phyloP scores from a whole-genome alignment of 108 stramenopile genomes.

The Discostella pseudostelligera region DNA sequence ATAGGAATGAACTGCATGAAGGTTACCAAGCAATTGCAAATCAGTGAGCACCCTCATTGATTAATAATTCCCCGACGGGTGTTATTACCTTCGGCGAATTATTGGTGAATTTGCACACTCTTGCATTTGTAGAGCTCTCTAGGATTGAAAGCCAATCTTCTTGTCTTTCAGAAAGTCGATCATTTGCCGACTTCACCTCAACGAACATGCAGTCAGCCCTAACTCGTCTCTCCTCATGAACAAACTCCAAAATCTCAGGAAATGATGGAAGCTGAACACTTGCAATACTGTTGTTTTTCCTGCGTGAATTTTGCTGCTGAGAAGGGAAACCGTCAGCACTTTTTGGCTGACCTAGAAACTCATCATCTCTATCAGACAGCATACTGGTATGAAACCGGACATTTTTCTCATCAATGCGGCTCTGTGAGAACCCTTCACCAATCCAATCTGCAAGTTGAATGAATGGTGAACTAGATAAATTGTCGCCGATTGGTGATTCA shows the following conservation, averaged over 20 bases:
- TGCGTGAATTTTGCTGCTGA: conserved; percentile 13
- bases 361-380: conserved; percentile 68
- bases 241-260: conserved; percentile 52
- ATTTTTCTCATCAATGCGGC: conserved; percentile 30
- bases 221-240: conserved; percentile 43
- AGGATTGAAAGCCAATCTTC: conserved; percentile 87
- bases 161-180: conserved; percentile 77
- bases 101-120: conserved; percentile 77
- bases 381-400: conserved; percentile 21
- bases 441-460: conserved; percentile 81
- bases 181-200: conserved; percentile 83
- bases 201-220: conserved; percentile 71
- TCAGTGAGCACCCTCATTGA: too few relatives aligned
- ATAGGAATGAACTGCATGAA: too few relatives aligned
- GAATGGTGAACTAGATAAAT: conserved; percentile 17
- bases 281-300: conserved; percentile 5
- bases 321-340: conserved; percentile 56
- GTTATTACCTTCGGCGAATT: not conserved
- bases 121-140: conserved; percentile 51
- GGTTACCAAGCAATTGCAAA: too few relatives aligned
- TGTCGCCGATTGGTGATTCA: conserved; percentile 19
- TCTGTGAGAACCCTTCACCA: conserved; percentile 64
- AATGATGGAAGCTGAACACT: conserved; percentile 13
- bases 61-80: too few relatives aligned
- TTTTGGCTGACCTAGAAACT: conserved; percentile 75